These are phyloP conservation scores for Fraxinus velutina DNA, from an alignment of 305 asterid species.

Conservation along the genomic window DNA sequence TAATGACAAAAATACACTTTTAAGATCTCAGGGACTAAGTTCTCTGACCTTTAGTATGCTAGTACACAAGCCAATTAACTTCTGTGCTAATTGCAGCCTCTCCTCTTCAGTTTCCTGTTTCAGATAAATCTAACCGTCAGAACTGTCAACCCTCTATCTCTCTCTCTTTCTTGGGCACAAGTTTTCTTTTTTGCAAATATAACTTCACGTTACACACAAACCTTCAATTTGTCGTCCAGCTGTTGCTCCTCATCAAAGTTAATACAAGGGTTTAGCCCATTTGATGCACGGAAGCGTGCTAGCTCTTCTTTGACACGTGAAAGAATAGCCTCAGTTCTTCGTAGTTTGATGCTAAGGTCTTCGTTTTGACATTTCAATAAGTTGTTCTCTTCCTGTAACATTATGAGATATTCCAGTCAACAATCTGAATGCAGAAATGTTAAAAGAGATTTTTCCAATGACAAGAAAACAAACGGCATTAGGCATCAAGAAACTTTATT, in stretches of 20 bases:
- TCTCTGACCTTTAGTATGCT: constrained; percentile 63
- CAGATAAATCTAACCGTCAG: constrained; percentile 17
- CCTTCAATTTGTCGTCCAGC: constrained; percentile 65
- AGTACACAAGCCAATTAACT: constrained; percentile 74
- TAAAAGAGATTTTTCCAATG: not conserved
- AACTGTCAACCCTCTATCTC: not conserved
- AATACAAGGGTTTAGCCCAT: constrained; percentile 61
- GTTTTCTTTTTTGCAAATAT: not conserved
- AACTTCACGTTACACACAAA: constrained; percentile 26
- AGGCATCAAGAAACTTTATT: not conserved
- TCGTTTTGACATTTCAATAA: constrained; percentile 69
- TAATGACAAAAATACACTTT: not conserved
- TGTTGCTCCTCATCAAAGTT: constrained; percentile 71
- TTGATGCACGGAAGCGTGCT: constrained; percentile 69
- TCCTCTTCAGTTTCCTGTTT: constrained; percentile 87
- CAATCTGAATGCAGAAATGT: constrained; percentile 13
- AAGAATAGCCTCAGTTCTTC: constrained; percentile 61
- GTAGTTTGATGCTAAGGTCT: constrained; percentile 68
- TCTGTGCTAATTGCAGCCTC: constrained; percentile 81
- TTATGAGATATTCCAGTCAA: constrained; percentile 10
- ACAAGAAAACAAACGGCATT: not conserved
- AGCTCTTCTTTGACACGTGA: constrained; percentile 79
- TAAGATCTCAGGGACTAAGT: constrained; percentile 8
- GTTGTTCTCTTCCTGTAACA: constrained; percentile 84
- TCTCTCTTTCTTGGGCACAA: not conserved